A percentile compares a stretch with the other conserved stretches of the same genome.
These are phyloP conservation scores for Petunia axillaris DNA, from an alignment of 257 asterid genomes.

Conservation along the genomic window DNA sequence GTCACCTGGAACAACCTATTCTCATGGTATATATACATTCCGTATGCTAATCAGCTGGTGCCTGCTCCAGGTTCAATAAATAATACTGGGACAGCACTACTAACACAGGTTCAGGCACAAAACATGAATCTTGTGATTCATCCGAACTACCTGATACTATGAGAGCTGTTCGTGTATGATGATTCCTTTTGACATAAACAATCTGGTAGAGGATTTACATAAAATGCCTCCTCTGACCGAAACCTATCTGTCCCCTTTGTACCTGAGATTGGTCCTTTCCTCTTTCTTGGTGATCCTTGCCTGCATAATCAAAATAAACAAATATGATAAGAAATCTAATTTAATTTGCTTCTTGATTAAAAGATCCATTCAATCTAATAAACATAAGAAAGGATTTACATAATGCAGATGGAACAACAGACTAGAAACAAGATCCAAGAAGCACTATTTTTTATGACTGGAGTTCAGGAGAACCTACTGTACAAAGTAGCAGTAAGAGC, in stretches of 20 bases:
- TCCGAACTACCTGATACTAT: slow-evolving; percentile 34
- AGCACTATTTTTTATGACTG: background rate
- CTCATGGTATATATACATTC: slow-evolving; percentile 23
- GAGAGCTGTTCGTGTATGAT: slow-evolving; percentile 34
- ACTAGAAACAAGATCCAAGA: background rate
- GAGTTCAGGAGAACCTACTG: background rate
- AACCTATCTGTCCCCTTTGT: slow-evolving; percentile 86
- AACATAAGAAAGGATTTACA: background rate
- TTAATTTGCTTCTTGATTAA: background rate
- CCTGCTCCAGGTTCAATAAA: slow-evolving; percentile 27
- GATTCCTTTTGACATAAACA: slow-evolving; percentile 72
- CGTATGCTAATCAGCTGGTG: background rate
- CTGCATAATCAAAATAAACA: slow-evolving; percentile 43
- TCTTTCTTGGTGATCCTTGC: slow-evolving; percentile 96
- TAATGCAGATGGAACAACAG: slow-evolving; percentile 1
- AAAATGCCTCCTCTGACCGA: slow-evolving; percentile 93
- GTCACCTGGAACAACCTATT: slow-evolving; percentile 23
- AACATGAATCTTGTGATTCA: background rate
- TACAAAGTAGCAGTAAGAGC: background rate
- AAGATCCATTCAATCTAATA: slow-evolving; percentile 6
- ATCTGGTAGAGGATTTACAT: slow-evolving; percentile 89
- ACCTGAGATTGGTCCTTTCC: slow-evolving; percentile 89
- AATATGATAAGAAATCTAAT: background rate
- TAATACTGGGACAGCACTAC: slow-evolving; percentile 13
- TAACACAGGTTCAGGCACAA: background rate